Evolutionary conservation across 371 early-diverging fungal genomes (phyloP).

Genomic region (Mortierella sp.): DNA sequence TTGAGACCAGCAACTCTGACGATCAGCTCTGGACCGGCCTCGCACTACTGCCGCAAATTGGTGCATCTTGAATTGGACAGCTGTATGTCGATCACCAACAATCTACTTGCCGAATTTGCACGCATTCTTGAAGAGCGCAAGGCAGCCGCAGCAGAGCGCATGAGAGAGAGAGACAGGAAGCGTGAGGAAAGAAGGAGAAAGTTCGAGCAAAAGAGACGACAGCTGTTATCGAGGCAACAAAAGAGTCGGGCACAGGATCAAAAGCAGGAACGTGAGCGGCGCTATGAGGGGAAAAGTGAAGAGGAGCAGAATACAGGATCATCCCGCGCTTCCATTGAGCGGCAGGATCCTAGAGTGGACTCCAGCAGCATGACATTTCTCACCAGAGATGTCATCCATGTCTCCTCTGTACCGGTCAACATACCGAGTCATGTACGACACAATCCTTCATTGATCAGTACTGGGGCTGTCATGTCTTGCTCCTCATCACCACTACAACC

Average conservation of each 20-base stretch:
- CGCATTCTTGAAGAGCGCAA: constrained; percentile 43
- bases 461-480: constrained; percentile 14
- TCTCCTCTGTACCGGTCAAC: constrained; percentile 33
- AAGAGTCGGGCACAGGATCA: not conserved
- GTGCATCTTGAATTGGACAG: constrained; percentile 42
- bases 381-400: not conserved
- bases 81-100: constrained; percentile 40
- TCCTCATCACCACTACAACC: constrained; percentile 48
- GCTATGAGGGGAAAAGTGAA: no score
- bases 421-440: constrained; percentile 33
- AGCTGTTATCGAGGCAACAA: not conserved
- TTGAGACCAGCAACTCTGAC: constrained; percentile 24
- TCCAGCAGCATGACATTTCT: not conserved
- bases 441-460: constrained; percentile 14
- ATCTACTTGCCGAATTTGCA: constrained; percentile 47
- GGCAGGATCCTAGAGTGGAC: no score
- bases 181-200: constrained; percentile 36
- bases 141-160: constrained; percentile 19
- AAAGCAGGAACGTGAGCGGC: no score
- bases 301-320: no score
- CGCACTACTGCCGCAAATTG: constrained; percentile 22
- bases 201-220: constrained; percentile 28
- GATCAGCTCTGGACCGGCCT: constrained; percentile 18
- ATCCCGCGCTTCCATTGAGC: no score
- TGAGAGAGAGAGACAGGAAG: constrained; percentile 25